Conservation (phyloP, 805 yeast species). For the Saccharomycopsis lassenensis region DNA sequence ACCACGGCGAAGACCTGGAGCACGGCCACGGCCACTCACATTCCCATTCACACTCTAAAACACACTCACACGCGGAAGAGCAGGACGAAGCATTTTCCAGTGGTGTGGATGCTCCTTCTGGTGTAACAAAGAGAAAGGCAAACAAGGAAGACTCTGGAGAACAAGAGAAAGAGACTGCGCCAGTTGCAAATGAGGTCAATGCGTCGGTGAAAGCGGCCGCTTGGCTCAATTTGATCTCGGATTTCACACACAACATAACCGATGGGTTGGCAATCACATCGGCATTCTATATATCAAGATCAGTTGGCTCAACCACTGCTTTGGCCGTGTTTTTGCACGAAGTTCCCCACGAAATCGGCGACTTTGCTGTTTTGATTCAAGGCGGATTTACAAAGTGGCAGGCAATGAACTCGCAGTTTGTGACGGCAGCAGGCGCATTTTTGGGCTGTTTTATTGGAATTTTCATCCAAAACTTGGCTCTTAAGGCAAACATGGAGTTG, state of each 20-base stretch:
- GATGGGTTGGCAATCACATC: conserved; percentile 71
- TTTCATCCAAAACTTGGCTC: conserved; percentile 34
- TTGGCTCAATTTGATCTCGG: conserved; percentile 56
- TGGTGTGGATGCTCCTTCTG: conserved; percentile 16
- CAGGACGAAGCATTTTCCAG: conserved; percentile 25
- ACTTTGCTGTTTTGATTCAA: conserved; percentile 59
- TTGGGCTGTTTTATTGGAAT: conserved; percentile 60
- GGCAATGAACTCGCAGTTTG: conserved; percentile 55
- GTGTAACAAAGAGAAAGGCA: conserved; percentile 18
- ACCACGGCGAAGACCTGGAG: conserved; percentile 23
- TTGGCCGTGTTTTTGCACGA: conserved; percentile 68
- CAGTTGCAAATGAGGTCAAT: conserved; percentile 24
- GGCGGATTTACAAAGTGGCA: conserved; percentile 58
- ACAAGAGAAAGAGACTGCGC: conserved; percentile 20
- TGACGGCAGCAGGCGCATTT: conserved; percentile 56
- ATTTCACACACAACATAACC: conserved; percentile 63
- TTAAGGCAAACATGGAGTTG: background rate
- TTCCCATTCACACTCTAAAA: conserved; percentile 31
- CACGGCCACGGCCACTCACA: conserved; percentile 35
- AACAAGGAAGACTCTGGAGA: conserved; percentile 21
- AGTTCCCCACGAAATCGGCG: conserved; percentile 75
- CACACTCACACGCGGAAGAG: conserved; percentile 36
- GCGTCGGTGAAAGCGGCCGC: conserved; percentile 36
- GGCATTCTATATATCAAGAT: conserved; percentile 49
- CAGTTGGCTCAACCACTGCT: conserved; percentile 57